phyloP scores from a whole-genome alignment of 306 rosid genomes.

The Boehmeria nivea region DNA sequence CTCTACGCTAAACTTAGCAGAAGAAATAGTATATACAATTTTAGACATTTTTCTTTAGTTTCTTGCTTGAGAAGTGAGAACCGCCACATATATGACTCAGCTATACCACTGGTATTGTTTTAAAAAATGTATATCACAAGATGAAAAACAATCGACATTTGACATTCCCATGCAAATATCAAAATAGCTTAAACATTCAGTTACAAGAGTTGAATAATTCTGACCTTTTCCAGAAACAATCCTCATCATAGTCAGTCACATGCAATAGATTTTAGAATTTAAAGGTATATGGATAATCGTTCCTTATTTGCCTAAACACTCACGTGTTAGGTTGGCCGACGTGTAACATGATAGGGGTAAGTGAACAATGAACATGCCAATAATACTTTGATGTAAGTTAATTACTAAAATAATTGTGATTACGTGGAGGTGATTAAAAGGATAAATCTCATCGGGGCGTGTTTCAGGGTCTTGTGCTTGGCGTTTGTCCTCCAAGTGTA shows the following conservation, averaged over 20 bases:
- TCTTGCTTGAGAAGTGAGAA: no score
- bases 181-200: no score
- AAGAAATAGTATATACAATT: no score
- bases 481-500: background rate
- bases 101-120: no score
- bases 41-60: no score
- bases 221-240: no score
- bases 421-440: conserved; percentile 9
- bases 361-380: background rate
- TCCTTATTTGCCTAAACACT: background rate
- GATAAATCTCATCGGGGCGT: conserved; percentile 14
- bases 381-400: background rate
- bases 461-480: conserved; percentile 15
- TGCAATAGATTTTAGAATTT: background rate
- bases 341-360: conserved; percentile 4
- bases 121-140: no score
- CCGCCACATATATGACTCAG: no score
- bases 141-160: no score
- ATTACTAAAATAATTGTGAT: background rate
- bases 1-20: no score
- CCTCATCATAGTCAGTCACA: background rate
- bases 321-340: conserved; percentile 6
- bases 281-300: background rate
- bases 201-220: no score
- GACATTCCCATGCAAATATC: no score